Percentiles rank a stretch among this genome's conserved stretches.
Evolutionary conservation across 352 stramenopile species (phyloP).

Genomic region (Globisporangium radiosum): DNA sequence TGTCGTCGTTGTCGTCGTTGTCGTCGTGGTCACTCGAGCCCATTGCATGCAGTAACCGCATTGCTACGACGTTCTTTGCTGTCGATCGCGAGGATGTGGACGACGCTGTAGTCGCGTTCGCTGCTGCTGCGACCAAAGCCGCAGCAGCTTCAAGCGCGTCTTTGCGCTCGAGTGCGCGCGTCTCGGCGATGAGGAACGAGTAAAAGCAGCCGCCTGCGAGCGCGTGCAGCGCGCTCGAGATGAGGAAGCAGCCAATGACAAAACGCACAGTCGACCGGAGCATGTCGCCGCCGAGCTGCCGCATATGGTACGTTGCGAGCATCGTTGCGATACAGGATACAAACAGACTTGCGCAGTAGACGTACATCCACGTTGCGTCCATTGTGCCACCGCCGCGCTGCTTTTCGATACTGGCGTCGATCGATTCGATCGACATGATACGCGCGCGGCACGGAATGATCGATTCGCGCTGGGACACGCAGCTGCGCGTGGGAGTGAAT

Average conservation of each 20-base stretch:
- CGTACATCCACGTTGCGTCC: conserved; percentile 55
- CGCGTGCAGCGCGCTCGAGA: conserved; percentile 47
- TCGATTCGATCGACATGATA: not conserved
- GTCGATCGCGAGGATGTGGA: not conserved
- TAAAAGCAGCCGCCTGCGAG: conserved; percentile 49
- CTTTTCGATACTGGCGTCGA: not conserved
- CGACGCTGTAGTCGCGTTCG: conserved; percentile 12
- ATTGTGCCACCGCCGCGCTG: conserved; percentile 1
- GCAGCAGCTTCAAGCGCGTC: not conserved
- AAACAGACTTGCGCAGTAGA: conserved; percentile 46
- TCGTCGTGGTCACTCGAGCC: conserved; percentile 2
- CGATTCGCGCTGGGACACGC: not conserved
- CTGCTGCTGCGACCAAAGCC: conserved; percentile 2
- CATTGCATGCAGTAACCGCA: not conserved
- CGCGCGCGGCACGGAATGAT: too few species aligned
- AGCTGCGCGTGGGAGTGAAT: too few species aligned
- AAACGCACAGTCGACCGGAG: conserved; percentile 69
- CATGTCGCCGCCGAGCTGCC: conserved; percentile 51
- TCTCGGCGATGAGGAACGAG: conserved; percentile 37
- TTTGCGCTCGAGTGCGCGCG: conserved; percentile 4
- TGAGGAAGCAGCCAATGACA: conserved; percentile 53
- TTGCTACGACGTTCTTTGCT: not conserved
- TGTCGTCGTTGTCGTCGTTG: conserved; percentile 8
- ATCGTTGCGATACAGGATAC: conserved; percentile 48
- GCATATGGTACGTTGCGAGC: conserved; percentile 57